Evolutionary conservation across 345 rosid species (phyloP).

Genomic region (Arabis hirsuta): DNA sequence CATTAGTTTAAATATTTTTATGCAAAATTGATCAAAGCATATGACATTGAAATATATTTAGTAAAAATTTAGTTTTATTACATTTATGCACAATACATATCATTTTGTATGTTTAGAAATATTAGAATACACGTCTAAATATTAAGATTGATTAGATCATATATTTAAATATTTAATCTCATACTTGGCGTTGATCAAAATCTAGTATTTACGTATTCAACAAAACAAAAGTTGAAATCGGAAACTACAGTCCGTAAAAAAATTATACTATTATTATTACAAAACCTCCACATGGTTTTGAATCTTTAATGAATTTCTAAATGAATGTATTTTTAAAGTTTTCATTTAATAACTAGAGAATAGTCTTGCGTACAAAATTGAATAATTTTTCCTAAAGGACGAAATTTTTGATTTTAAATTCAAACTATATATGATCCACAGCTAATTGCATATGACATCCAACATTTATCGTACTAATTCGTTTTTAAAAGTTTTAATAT

Average conservation of each 20-base stretch:
- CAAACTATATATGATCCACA: not conserved
- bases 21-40: too few relatives aligned
- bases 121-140: too few relatives aligned
- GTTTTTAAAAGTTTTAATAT: not conserved
- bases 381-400: not conserved
- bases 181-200: too few relatives aligned
- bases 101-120: too few relatives aligned
- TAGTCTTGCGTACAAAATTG: not conserved
- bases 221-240: not conserved
- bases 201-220: too few relatives aligned
- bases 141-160: too few relatives aligned
- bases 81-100: too few relatives aligned
- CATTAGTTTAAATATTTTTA: too few relatives aligned
- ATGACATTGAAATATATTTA: too few relatives aligned
- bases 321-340: not conserved
- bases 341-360: not conserved
- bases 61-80: too few relatives aligned
- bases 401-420: not conserved
- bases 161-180: too few relatives aligned
- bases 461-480: not conserved
- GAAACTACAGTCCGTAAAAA: not conserved
- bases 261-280: not conserved
- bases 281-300: conserved; percentile 12
- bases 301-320: not conserved
- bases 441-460: conserved; percentile 1